phyloP scores from a whole-genome alignment of 768 basidiomycete species.

The Suillus paluster region DNA sequence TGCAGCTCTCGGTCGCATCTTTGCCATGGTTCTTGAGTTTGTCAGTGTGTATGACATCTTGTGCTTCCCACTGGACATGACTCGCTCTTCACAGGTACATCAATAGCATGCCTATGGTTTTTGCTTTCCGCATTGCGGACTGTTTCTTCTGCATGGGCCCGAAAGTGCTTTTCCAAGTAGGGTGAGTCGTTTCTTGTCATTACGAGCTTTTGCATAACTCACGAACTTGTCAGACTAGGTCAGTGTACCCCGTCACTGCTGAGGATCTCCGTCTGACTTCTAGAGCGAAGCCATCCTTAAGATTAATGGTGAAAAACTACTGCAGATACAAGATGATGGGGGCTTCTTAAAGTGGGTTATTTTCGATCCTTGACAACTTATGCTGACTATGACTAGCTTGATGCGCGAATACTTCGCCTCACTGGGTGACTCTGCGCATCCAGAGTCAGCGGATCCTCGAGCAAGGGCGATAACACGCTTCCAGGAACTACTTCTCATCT shows the following conservation, averaged over 20 bases:
- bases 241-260: slow-evolving; percentile 28
- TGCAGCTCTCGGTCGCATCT: slow-evolving; percentile 95
- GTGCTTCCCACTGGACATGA: neutral
- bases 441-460: slow-evolving; percentile 84
- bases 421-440: slow-evolving; percentile 93
- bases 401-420: slow-evolving; percentile 97
- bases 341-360: slow-evolving; percentile 85
- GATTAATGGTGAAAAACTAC: slow-evolving; percentile 91
- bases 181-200: slow-evolving; percentile 50
- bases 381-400: slow-evolving; percentile 50
- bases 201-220: slow-evolving; percentile 9
- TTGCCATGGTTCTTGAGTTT: slow-evolving; percentile 98
- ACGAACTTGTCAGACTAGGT: slow-evolving; percentile 54
- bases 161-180: slow-evolving; percentile 98
- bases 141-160: slow-evolving; percentile 99
- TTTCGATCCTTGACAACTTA: neutral
- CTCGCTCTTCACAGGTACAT: slow-evolving; percentile 59
- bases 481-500: slow-evolving; percentile 94
- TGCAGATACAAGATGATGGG: slow-evolving; percentile 96
- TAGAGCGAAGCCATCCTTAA: slow-evolving; percentile 83
- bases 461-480: slow-evolving; percentile 94
- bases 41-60: slow-evolving; percentile 51
- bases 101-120: slow-evolving; percentile 96
- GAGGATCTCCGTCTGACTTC: slow-evolving; percentile 18
- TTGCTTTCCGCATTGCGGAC: slow-evolving; percentile 96